Percentiles rank a stretch among this genome's conserved stretches.
Evolutionary conservation across 1,284 basidiomycete species (phyloP).

Genomic region (Apiotrichum porosum): DNA sequence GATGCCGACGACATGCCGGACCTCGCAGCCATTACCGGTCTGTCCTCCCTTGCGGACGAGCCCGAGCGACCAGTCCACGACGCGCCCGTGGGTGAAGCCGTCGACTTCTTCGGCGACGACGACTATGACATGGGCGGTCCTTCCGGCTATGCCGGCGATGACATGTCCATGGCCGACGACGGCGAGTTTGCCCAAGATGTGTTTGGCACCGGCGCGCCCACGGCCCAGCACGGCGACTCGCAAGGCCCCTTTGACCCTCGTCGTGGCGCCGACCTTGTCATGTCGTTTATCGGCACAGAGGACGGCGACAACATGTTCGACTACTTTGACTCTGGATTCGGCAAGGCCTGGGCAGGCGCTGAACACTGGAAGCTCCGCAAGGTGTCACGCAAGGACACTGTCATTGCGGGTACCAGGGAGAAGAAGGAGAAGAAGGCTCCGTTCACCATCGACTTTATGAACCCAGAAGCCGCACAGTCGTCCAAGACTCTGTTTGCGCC

Average conservation of each 20-base stretch:
- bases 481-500: slow-evolving; percentile 76
- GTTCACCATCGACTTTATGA: slow-evolving; percentile 80
- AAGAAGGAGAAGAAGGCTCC: slow-evolving; percentile 68
- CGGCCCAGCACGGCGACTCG: slow-evolving; percentile 47
- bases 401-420: slow-evolving; percentile 54
- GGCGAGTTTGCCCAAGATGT: slow-evolving; percentile 51
- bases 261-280: slow-evolving; percentile 68
- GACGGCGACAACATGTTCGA: slow-evolving; percentile 65
- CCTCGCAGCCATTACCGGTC: slow-evolving; percentile 44
- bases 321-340: slow-evolving; percentile 84
- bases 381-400: slow-evolving; percentile 59
- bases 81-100: slow-evolving; percentile 23
- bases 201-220: slow-evolving; percentile 20
- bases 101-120: slow-evolving; percentile 55
- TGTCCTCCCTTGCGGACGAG: slow-evolving; percentile 28
- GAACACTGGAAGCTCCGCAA: slow-evolving; percentile 95
- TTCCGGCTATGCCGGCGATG: slow-evolving; percentile 52
- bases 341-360: slow-evolving; percentile 97
- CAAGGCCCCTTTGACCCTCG: slow-evolving; percentile 73
- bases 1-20: slow-evolving; percentile 54
- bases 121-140: slow-evolving; percentile 67
- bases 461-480: slow-evolving; percentile 52
- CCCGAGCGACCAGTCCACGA: slow-evolving; percentile 11
- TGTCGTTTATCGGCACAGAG: slow-evolving; percentile 70
- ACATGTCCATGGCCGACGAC: slow-evolving; percentile 44